Evolutionary conservation across 768 basidiomycete genomes (phyloP), one percentile per base, ranked within the genome.

Genomic region (Chalciporus piperatus): DNA sequence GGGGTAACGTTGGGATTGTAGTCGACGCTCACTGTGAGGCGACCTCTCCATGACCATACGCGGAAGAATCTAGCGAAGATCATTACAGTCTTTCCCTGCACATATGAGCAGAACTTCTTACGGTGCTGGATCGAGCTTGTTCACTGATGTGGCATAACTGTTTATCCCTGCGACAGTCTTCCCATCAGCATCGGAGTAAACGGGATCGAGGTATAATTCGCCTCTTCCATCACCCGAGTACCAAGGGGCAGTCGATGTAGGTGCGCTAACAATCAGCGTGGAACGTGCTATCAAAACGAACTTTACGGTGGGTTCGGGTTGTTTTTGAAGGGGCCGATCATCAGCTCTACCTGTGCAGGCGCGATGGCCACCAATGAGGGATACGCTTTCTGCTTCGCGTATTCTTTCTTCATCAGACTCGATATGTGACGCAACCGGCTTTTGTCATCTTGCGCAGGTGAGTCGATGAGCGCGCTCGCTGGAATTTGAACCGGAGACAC

Each of bases 31-130:
- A 25, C 40, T 13, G 48, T 41, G 10, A 41, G 48, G 25, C 40
- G 19, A 41, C 33, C 30, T 13, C 48, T 41, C 48, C 48, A 48
- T 32, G 48, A 48, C 47, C 47, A 48, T 7, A 48, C 40, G 13
- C 48, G 48, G 48, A 41, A 48, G 30, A 22, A 48, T 13, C 40
- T 48, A 13, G 47, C 11, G 17, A 20, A 23, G 40, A 32, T 32
- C 11, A 32, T 32, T 32, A 13, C 13, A 10, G 30, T 32, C 13
- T 5, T 10, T 2, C 11, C 8, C 11, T 32, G 11, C 11, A 4
- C 30, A 32, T 11, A 32, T 32, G 11, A 13, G 30, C 30, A 12
- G 30, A 12, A 32, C 12, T 12, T 7, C 30, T 48, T 25, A 48
- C 40, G 14, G 30, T 41, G 40, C 39, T 23, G 48, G 40, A 23